Percentiles rank a stretch among this genome's conserved stretches.
Conservation (phyloP, 2,329 filamentous ascomycete genomes). For the Endoconidiophora polonica region DNA sequence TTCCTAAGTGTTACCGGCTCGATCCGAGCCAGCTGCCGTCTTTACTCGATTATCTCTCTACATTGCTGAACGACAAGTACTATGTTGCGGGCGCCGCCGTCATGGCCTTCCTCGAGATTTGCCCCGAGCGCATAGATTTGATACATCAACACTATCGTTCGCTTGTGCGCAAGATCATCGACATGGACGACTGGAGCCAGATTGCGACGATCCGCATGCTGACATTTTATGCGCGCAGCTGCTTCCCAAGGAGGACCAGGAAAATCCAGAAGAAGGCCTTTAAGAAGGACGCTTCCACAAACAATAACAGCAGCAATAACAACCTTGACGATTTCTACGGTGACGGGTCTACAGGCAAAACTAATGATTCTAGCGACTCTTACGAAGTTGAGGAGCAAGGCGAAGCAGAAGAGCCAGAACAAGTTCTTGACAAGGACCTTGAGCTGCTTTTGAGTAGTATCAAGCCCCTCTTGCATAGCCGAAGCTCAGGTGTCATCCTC, state of each 20-base stretch:
- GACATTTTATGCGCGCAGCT: conserved; percentile 69
- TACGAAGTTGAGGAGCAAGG: conserved; percentile 26
- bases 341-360: conserved; percentile 24
- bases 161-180: conserved; percentile 76
- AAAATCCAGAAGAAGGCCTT: background rate
- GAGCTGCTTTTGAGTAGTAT: conserved; percentile 65
- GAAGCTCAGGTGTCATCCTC: conserved; percentile 83
- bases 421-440: conserved; percentile 65
- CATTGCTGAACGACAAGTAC: conserved; percentile 74
- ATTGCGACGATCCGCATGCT: conserved; percentile 67
- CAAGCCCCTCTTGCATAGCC: conserved; percentile 72
- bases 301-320: conserved; percentile 17
- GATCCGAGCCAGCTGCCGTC: conserved; percentile 76
- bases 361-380: conserved; percentile 18
- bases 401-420: conserved; percentile 38
- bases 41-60: conserved; percentile 64
- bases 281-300: conserved; percentile 22
- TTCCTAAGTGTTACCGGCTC: conserved; percentile 87
- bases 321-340: conserved; percentile 67
- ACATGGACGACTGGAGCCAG: conserved; percentile 99
- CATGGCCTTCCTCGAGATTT: conserved; percentile 73
- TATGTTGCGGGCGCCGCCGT: conserved; percentile 93
- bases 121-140: conserved; percentile 71
- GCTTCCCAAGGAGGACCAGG: conserved; percentile 57
- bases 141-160: conserved; percentile 80